Conservation (phyloP, 108 stramenopile species). For the Nitzschia sp. region DNA sequence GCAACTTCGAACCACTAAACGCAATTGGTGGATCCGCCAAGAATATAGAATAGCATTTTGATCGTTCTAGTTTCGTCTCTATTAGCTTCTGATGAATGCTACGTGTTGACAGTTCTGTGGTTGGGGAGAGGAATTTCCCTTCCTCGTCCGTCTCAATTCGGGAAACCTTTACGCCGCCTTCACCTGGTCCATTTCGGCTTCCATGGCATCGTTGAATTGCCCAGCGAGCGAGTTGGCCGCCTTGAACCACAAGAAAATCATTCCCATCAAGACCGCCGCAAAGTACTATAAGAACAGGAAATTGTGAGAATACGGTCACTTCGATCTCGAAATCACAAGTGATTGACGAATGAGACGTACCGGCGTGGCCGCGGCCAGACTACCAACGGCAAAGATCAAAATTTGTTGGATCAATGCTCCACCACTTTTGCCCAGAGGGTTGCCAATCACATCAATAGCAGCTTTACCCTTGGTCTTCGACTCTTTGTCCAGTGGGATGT, state of each 20-base stretch:
- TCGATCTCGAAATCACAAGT: background rate
- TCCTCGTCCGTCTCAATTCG: no score
- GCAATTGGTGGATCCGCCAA: no score
- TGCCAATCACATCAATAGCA: slow-evolving; percentile 98
- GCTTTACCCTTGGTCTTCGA: slow-evolving; percentile 99
- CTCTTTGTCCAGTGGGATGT: slow-evolving; percentile 97
- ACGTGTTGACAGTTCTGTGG: no score
- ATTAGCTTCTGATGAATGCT: no score
- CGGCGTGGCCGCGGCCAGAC: slow-evolving; percentile 87
- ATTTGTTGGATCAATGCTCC: slow-evolving; percentile 95
- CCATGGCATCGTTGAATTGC: slow-evolving; percentile 86
- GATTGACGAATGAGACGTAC: slow-evolving; percentile 30
- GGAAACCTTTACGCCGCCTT: no score
- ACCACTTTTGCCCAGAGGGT: slow-evolving; percentile 96
- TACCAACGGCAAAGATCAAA: slow-evolving; percentile 89
- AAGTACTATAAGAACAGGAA: slow-evolving; percentile 36
- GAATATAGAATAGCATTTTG: no score
- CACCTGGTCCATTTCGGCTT: no score
- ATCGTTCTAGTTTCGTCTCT: no score
- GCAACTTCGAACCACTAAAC: no score
- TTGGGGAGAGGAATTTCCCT: no score
- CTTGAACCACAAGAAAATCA: slow-evolving; percentile 80
- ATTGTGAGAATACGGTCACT: background rate
- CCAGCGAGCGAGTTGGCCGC: slow-evolving; percentile 74
- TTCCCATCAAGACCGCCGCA: slow-evolving; percentile 69